Evolutionary conservation across 2,329 filamentous ascomycete genomes (phyloP).

Genomic region (Zymoseptoria pseudotritici): DNA sequence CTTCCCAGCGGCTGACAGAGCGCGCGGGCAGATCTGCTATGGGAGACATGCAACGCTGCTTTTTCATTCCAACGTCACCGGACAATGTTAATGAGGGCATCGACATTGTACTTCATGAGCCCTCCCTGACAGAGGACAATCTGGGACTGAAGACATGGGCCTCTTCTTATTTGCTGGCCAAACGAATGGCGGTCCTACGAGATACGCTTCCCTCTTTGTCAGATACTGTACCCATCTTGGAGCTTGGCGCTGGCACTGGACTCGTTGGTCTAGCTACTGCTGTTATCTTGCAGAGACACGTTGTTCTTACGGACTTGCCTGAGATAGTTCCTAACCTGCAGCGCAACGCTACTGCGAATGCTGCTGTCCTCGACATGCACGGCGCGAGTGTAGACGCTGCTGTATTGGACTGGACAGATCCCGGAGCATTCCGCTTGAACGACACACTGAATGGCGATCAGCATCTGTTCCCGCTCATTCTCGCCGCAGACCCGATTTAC

Average conservation of each 20-base stretch:
- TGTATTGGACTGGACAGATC: slow-evolving; percentile 65
- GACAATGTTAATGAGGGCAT: slow-evolving; percentile 34
- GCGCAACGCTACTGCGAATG: slow-evolving; percentile 65
- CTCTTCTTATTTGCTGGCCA: slow-evolving; percentile 77
- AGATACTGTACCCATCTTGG: slow-evolving; percentile 45
- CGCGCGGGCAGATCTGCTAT: slow-evolving; percentile 71
- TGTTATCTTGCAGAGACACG: slow-evolving; percentile 56
- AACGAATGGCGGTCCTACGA: slow-evolving; percentile 48
- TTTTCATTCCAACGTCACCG: slow-evolving; percentile 41
- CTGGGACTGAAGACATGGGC: slow-evolving; percentile 95
- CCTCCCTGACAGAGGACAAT: slow-evolving; percentile 77
- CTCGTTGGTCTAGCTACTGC: slow-evolving; percentile 84
- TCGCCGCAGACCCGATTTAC: slow-evolving; percentile 83
- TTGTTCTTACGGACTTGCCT: slow-evolving; percentile 75
- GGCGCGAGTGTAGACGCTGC: slow-evolving; percentile 56
- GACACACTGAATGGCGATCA: slow-evolving; percentile 4
- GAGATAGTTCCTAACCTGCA: slow-evolving; percentile 74
- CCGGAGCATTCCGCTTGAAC: slow-evolving; percentile 32
- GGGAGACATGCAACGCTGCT: slow-evolving; percentile 55
- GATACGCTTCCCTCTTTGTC: slow-evolving; percentile 10
- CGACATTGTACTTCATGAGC: slow-evolving; percentile 71
- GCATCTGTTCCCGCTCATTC: slow-evolving; percentile 51
- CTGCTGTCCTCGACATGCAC: slow-evolving; percentile 44
- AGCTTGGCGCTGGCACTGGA: slow-evolving; percentile 84
- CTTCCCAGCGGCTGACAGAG: slow-evolving; percentile 73